phyloP scores from a whole-genome alignment of 2,329 filamentous ascomycete genomes.

The Atkinsonella texensis region DNA sequence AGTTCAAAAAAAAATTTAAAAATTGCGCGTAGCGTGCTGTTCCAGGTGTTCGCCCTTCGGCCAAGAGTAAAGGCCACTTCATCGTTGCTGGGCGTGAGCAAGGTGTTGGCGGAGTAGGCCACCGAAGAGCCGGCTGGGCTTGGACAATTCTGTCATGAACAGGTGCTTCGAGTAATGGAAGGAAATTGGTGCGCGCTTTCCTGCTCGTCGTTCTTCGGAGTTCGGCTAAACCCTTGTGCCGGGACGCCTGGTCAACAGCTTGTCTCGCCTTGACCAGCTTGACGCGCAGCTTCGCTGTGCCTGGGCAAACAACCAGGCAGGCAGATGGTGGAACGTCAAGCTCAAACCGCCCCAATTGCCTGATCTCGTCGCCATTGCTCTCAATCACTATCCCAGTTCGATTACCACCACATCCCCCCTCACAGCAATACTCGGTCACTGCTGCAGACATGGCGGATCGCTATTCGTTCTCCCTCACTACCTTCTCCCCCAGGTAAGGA shows the following conservation, averaged over 20 bases:
- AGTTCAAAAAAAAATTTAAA: slow-evolving; percentile 7
- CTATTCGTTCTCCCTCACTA: slow-evolving; percentile 98
- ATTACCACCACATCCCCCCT: slow-evolving; percentile 4
- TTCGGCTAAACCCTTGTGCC: slow-evolving; percentile 18
- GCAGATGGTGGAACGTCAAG: slow-evolving; percentile 20
- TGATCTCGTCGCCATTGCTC: slow-evolving; percentile 4
- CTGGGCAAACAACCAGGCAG: slow-evolving; percentile 17
- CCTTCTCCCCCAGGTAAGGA: slow-evolving; percentile 94
- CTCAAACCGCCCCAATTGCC: slow-evolving; percentile 18
- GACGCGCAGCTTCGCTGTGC: slow-evolving; percentile 28
- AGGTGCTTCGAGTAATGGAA: background rate
- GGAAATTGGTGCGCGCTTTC: background rate
- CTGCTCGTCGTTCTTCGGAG: slow-evolving; percentile 2
- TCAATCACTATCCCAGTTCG: slow-evolving; percentile 7
- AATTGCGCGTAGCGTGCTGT: slow-evolving; percentile 8
- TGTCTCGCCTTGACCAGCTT: slow-evolving; percentile 15
- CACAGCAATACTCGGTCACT: slow-evolving; percentile 2
- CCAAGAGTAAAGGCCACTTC: slow-evolving; percentile 19
- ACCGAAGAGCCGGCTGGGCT: background rate
- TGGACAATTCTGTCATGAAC: background rate
- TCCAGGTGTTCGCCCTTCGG: slow-evolving; percentile 11
- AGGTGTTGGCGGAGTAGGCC: slow-evolving; percentile 2
- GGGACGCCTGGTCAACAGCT: slow-evolving; percentile 4
- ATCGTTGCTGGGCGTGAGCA: slow-evolving; percentile 11
- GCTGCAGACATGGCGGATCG: slow-evolving; percentile 72